phyloP scores from a whole-genome alignment of 257 asterid genomes.

The Coffea canephora region DNA sequence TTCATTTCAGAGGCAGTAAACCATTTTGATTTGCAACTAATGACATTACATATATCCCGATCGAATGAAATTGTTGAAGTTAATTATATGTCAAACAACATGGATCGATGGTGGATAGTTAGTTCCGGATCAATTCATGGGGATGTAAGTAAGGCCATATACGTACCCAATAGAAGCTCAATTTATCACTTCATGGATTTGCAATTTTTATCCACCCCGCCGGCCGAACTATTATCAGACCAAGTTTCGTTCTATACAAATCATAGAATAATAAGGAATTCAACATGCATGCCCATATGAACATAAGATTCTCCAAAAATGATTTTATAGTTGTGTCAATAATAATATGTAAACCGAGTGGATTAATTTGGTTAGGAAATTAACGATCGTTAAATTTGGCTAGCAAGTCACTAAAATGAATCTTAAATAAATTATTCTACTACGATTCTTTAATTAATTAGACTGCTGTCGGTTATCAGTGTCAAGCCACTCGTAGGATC shows the following conservation, averaged over 20 bases:
- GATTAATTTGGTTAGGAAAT: background rate
- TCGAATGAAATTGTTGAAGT: constrained; percentile 6
- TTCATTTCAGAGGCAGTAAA: background rate
- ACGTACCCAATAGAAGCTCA: background rate
- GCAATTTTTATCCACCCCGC: background rate
- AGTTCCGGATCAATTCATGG: background rate
- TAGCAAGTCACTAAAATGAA: background rate
- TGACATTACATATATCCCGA: background rate
- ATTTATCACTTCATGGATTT: background rate
- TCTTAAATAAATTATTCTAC: background rate
- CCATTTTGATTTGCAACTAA: background rate
- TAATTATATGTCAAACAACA: background rate
- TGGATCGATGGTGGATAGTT: too few relatives aligned
- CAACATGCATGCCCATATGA: background rate
- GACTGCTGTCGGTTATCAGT: background rate
- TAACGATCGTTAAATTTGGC: background rate
- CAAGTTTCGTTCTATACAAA: too few relatives aligned
- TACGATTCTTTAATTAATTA: background rate
- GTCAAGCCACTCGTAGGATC: background rate
- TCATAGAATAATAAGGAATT: background rate
- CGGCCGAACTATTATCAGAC: too few relatives aligned
- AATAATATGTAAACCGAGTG: background rate
- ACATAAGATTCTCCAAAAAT: background rate
- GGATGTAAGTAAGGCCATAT: background rate
- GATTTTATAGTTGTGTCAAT: background rate